A percentile compares a stretch with the other conserved stretches of the same genome.
Conservation (phyloP, 768 basidiomycete species). For the Auriculariales sp. region DNA sequence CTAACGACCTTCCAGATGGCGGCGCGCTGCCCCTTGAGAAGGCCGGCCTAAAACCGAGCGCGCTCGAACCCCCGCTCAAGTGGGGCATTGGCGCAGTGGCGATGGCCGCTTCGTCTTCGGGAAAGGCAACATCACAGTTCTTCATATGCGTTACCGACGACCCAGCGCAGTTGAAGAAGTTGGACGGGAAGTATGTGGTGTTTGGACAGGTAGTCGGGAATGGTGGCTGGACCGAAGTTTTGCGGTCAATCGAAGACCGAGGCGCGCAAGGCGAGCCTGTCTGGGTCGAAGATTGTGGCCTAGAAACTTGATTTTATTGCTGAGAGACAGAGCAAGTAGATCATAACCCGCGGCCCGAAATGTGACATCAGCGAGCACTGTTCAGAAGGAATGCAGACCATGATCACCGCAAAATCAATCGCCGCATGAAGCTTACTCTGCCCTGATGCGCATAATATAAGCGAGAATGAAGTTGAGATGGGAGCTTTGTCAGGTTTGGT, state of each 20-base stretch:
- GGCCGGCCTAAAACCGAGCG: conserved; percentile 25
- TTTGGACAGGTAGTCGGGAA: conserved; percentile 23
- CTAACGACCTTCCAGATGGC: conserved; percentile 5
- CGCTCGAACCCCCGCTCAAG: conserved; percentile 5
- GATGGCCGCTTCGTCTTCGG: conserved; percentile 31
- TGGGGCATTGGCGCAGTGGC: conserved; percentile 29
- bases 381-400: too few species aligned
- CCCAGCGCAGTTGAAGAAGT: conserved; percentile 25
- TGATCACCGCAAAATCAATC: too few species aligned
- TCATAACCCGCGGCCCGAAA: too few species aligned
- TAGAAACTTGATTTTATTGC: too few species aligned
- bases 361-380: too few species aligned
- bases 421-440: too few species aligned
- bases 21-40: conserved; percentile 19
- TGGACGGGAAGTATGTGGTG: conserved; percentile 34
- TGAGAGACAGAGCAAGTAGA: too few species aligned
- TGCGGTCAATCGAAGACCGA: conserved; percentile 20
- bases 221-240: conserved; percentile 18
- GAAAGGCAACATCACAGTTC: conserved; percentile 35
- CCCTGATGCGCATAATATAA: too few species aligned
- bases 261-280: conserved; percentile 23
- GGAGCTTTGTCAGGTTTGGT: too few species aligned
- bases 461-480: too few species aligned
- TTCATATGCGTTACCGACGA: conserved; percentile 33
- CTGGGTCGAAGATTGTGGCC: conserved; percentile 30